Evolutionary conservation across 768 basidiomycete genomes (phyloP).

Genomic region (Hericium rajendrae): DNA sequence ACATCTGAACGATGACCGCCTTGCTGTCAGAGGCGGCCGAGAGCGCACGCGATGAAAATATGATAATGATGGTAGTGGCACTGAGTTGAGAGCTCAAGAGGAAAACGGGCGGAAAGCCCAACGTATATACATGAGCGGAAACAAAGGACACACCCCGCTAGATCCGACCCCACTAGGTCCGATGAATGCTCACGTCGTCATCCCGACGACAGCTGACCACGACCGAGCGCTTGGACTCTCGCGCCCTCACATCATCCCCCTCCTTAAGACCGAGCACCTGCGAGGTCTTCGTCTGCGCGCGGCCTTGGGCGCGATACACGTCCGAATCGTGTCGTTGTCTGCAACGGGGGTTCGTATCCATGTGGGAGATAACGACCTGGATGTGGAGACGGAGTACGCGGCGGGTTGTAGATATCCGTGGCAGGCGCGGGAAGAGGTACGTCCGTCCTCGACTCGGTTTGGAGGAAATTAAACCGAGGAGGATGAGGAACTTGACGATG

Average conservation of each 20-base stretch:
- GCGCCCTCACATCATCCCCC: background rate
- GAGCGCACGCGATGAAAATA: background rate
- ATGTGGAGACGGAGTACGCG: background rate
- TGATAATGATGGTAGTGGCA: background rate
- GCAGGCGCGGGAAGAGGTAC: background rate
- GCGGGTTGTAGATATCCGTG: background rate
- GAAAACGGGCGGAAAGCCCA: too few species aligned
- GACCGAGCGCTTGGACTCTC: too few species aligned
- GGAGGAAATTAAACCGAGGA: conserved; percentile 13
- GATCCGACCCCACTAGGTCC: background rate
- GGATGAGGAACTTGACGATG: conserved; percentile 24
- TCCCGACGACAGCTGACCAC: too few species aligned
- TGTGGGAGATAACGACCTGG: background rate
- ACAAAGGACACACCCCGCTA: background rate
- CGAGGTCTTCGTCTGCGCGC: background rate
- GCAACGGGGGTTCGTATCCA: conserved; percentile 16
- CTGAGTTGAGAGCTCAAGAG: background rate
- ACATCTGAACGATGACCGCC: conserved; percentile 61
- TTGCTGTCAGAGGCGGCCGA: background rate
- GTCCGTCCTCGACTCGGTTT: too few species aligned
- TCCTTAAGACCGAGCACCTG: background rate
- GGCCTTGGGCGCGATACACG: conserved; percentile 5
- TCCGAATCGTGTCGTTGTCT: conserved; percentile 16
- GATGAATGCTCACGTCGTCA: too few species aligned
- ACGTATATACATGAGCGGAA: background rate